Conservation (phyloP, 106 monocot genomes). For the Dioscorea alata region DNA sequence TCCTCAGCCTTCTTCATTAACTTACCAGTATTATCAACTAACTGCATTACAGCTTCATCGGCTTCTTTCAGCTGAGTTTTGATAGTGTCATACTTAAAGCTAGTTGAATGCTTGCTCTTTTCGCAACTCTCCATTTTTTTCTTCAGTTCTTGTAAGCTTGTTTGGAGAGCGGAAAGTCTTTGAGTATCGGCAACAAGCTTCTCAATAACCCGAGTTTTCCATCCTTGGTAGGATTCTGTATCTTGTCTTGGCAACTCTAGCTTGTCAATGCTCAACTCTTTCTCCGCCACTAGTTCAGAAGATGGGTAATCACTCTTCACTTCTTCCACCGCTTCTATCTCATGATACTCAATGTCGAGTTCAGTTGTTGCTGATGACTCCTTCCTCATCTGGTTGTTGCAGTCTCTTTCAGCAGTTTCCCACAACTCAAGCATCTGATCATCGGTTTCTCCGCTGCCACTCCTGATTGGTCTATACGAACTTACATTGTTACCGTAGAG, state of each 20-base stretch:
- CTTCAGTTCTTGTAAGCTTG: slow-evolving; percentile 44
- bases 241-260: slow-evolving; percentile 21
- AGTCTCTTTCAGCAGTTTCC: slow-evolving; percentile 41
- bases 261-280: slow-evolving; percentile 56
- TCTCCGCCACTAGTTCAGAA: slow-evolving; percentile 44
- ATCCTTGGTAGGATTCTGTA: slow-evolving; percentile 30
- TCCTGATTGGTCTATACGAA: slow-evolving; percentile 2
- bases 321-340: slow-evolving; percentile 33
- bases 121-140: slow-evolving; percentile 45
- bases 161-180: slow-evolving; percentile 43
- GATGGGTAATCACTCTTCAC: slow-evolving; percentile 35
- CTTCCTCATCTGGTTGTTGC: slow-evolving; percentile 10
- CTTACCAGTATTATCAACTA: slow-evolving; percentile 40
- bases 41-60: slow-evolving; percentile 40
- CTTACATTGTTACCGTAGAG: not conserved
- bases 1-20: slow-evolving; percentile 44
- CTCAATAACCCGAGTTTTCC: slow-evolving; percentile 43
- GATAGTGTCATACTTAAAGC: slow-evolving; percentile 29
- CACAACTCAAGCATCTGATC: slow-evolving; percentile 60
- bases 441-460: slow-evolving; percentile 17
- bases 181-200: slow-evolving; percentile 56
- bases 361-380: not conserved
- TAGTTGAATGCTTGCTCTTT: slow-evolving; percentile 18
- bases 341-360: slow-evolving; percentile 5
- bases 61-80: slow-evolving; percentile 48